These are phyloP conservation scores for Coprinopsis cinerea DNA, from an alignment of 768 basidiomycete genomes.

Conservation along the genomic window DNA sequence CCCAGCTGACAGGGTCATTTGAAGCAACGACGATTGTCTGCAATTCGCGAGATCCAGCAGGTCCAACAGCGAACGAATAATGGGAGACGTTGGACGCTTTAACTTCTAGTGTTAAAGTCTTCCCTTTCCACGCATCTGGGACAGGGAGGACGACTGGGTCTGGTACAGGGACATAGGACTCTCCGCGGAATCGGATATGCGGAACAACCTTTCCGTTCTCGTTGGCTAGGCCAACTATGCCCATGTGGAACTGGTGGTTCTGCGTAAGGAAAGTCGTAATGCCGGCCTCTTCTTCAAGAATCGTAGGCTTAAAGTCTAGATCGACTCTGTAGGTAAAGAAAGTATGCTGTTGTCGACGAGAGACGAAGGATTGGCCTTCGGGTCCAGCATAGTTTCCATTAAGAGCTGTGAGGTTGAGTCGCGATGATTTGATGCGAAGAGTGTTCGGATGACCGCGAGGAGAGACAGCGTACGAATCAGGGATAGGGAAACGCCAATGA, in stretches of 20 bases:
- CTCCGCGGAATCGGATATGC: conserved; percentile 14
- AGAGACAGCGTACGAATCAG: conserved; percentile 18
- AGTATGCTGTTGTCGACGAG: conserved; percentile 25
- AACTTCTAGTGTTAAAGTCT: conserved; percentile 12
- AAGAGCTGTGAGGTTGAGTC: conserved; percentile 24
- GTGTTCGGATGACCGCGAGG: conserved; percentile 17
- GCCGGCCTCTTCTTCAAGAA: conserved; percentile 23
- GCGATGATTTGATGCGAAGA: conserved; percentile 18
- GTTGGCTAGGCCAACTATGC: conserved; percentile 13
- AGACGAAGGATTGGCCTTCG: conserved; percentile 23
- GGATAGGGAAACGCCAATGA: conserved; percentile 24
- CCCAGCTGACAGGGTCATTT: conserved; percentile 15
- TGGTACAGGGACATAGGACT: conserved; percentile 10
- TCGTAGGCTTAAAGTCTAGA: conserved; percentile 17
- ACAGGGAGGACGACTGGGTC: conserved; percentile 11
- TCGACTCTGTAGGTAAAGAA: conserved; percentile 22
- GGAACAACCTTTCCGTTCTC: conserved; percentile 5
- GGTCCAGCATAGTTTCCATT: conserved; percentile 22
- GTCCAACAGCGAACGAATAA: conserved; percentile 12
- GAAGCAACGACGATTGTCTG: conserved; percentile 7
- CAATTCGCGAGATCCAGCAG: conserved; percentile 2
- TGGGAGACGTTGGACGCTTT: conserved; percentile 13
- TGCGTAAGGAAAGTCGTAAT: conserved; percentile 26
- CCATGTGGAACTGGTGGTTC: conserved; percentile 16
- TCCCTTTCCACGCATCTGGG: conserved; percentile 8